A percentile compares a stretch with the other conserved stretches of the same genome.
Evolutionary conservation across 2,329 filamentous ascomycete species (phyloP).

Genomic region (Phialophora verrucosa): DNA sequence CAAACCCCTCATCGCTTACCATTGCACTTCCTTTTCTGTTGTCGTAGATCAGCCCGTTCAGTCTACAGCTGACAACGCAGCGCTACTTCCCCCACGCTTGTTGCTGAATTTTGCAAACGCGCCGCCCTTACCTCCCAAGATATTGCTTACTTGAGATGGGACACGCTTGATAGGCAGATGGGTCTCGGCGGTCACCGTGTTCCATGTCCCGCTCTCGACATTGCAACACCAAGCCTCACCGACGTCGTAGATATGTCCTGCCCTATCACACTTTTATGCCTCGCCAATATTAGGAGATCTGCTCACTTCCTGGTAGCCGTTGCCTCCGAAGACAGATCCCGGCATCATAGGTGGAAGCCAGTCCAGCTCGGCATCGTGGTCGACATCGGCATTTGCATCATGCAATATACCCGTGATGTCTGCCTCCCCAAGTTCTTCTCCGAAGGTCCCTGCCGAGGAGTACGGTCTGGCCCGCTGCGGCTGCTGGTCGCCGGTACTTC

Average conservation of each 20-base stretch:
- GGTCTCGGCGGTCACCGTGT: neutral
- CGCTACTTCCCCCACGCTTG: neutral
- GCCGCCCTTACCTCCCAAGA: neutral
- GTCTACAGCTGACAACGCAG: neutral
- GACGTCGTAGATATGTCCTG: neutral
- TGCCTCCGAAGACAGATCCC: conserved; percentile 4
- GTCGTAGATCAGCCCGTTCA: neutral
- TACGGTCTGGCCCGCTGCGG: neutral
- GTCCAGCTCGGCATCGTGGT: neutral
- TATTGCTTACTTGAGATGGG: neutral
- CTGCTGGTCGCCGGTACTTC: neutral
- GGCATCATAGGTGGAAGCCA: conserved; percentile 7
- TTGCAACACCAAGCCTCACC: neutral
- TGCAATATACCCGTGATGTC: neutral
- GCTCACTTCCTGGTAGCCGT: neutral
- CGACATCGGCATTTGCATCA: neutral
- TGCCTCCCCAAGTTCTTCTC: conserved; percentile 7
- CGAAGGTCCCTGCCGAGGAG: neutral
- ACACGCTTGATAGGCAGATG: no score
- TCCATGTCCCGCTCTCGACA: neutral
- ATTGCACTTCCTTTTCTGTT: no score
- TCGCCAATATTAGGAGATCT: conserved; percentile 1
- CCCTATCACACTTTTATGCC: neutral
- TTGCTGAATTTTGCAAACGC: neutral
- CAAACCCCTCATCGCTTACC: no score